phyloP scores from a whole-genome alignment of 345 rosid genomes.

The Laguncularia racemosa region DNA sequence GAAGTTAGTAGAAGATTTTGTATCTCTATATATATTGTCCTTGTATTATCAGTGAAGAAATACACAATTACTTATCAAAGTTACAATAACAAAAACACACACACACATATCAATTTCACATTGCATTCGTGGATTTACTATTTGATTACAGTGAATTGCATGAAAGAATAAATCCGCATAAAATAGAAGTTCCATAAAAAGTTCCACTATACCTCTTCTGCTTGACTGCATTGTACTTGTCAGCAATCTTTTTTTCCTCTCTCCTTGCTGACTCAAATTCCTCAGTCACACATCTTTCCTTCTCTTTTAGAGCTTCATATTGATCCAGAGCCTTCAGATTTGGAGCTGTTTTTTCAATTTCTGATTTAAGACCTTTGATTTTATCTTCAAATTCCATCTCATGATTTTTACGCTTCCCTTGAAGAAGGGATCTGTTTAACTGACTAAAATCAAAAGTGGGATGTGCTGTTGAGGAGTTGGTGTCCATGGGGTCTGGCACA shows the following conservation, averaged over 20 bases:
- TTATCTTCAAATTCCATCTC: constrained; percentile 73
- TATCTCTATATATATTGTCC: too few relatives aligned
- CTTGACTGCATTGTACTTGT: constrained; percentile 66
- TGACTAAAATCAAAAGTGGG: constrained; percentile 74
- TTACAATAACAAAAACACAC: too few relatives aligned
- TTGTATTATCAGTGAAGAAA: too few relatives aligned
- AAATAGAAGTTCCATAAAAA: too few relatives aligned
- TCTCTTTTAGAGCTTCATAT: constrained; percentile 76
- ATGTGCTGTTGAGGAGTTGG: constrained; percentile 40
- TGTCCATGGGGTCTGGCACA: constrained; percentile 68
- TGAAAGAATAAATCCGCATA: too few relatives aligned
- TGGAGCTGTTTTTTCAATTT: constrained; percentile 90
- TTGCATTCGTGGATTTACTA: too few relatives aligned
- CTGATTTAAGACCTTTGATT: constrained; percentile 57
- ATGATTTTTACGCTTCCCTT: constrained; percentile 67
- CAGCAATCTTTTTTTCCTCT: constrained; percentile 81
- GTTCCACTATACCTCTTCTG: constrained; percentile 55
- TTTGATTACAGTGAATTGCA: too few relatives aligned
- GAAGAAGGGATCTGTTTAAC: constrained; percentile 67
- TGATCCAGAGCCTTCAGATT: constrained; percentile 93
- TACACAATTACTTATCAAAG: too few relatives aligned
- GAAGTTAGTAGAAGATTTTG: too few relatives aligned
- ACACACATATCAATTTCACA: too few relatives aligned
- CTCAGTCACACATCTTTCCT: constrained; percentile 70
- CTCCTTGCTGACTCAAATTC: constrained; percentile 84